Conservation (phyloP, 768 basidiomycete genomes). For the Tricholoma sp. region DNA sequence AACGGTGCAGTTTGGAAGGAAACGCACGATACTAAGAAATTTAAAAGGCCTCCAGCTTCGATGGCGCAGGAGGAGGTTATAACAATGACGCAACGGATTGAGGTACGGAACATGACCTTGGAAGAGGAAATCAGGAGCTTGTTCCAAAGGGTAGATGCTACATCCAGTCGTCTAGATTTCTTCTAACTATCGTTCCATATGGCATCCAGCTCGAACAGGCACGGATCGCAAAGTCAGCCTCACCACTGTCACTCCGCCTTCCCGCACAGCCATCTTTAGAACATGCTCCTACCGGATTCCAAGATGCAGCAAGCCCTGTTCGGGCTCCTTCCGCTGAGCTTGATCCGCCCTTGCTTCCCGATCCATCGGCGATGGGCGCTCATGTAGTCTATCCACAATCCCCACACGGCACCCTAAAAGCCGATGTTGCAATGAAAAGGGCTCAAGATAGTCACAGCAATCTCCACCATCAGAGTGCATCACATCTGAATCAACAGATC, state of each 20-base stretch:
- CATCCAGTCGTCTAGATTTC: neutral
- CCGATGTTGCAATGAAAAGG: neutral
- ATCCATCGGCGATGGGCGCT: neutral
- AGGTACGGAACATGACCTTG: conserved; percentile 36
- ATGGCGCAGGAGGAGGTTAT: conserved; percentile 36
- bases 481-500: conserved; percentile 33
- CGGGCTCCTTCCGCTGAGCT: neutral
- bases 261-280: neutral
- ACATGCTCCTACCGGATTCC: neutral
- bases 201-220: neutral
- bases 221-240: neutral
- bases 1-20: too few relatives aligned
- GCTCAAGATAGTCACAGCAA: neutral
- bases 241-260: neutral
- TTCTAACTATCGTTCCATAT: neutral
- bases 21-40: neutral
- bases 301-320: neutral
- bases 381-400: neutral
- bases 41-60: neutral
- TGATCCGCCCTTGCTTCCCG: neutral
- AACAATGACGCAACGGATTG: conserved; percentile 32
- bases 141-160: conserved; percentile 25
- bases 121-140: conserved; percentile 40
- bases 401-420: neutral
- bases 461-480: neutral